phyloP scores from a whole-genome alignment of 148 eudicot species.

The Bassia scoparia region DNA sequence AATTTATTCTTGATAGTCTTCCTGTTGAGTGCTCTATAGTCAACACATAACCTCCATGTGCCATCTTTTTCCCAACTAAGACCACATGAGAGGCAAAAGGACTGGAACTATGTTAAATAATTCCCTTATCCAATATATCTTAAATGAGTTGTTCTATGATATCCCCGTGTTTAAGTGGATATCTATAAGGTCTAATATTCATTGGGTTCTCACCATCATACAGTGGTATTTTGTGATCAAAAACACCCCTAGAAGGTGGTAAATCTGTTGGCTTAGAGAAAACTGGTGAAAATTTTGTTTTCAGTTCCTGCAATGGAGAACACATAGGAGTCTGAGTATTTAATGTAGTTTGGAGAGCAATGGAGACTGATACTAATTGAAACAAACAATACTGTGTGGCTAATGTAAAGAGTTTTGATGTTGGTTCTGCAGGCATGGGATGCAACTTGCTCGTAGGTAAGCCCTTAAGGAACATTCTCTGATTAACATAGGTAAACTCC shows the following conservation, averaged over 20 bases:
- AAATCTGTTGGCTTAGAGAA: not conserved
- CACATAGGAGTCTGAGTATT: too few species aligned
- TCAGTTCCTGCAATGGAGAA: too few species aligned
- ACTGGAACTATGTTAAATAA: not conserved
- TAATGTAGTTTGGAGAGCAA: too few species aligned
- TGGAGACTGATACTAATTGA: not conserved
- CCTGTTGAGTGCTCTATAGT: not conserved
- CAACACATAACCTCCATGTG: not conserved
- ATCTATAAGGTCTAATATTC: constrained; percentile 9
- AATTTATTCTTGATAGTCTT: not conserved
- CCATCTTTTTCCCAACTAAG: not conserved
- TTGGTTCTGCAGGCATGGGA: too few species aligned
- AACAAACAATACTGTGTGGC: not conserved
- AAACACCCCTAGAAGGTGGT: not conserved
- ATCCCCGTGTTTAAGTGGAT: not conserved
- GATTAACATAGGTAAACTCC: too few species aligned
- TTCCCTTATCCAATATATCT: not conserved
- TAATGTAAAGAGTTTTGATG: too few species aligned
- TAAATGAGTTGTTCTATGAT: not conserved
- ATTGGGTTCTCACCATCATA: not conserved
- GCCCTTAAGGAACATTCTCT: too few species aligned
- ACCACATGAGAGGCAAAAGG: not conserved
- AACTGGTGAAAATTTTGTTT: not conserved
- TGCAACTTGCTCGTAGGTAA: too few species aligned
- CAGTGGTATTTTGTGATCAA: not conserved